Evolutionary conservation across 306 rosid genomes (phyloP).

Genomic region (Sesbania bispinosa): DNA sequence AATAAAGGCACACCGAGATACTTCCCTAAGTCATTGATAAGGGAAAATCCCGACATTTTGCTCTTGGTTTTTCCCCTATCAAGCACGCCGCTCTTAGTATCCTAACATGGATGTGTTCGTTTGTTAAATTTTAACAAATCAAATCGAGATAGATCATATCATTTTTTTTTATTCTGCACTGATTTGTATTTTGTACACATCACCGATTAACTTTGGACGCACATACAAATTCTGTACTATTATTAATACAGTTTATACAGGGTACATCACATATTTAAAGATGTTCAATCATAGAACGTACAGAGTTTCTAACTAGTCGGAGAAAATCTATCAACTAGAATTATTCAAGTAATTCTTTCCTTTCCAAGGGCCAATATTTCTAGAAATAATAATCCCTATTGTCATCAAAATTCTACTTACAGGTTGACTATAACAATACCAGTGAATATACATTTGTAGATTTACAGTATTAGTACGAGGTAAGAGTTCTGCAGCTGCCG

Average conservation of each 20-base stretch:
- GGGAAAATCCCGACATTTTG: too few relatives aligned
- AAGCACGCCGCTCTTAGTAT: too few relatives aligned
- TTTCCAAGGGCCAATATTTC: not conserved
- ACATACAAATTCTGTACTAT: not conserved
- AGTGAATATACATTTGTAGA: slow-evolving; percentile 25
- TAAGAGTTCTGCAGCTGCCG: slow-evolving; percentile 1
- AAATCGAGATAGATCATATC: too few relatives aligned
- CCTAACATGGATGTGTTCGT: too few relatives aligned
- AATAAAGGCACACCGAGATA: too few relatives aligned
- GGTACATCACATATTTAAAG: not conserved
- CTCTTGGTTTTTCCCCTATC: too few relatives aligned
- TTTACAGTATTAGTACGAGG: slow-evolving; percentile 13
- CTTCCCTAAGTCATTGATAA: too few relatives aligned
- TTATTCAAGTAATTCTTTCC: slow-evolving; percentile 11
- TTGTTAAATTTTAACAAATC: too few relatives aligned
- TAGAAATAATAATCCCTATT: slow-evolving; percentile 7
- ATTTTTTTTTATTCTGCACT: not conserved
- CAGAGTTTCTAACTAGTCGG: not conserved
- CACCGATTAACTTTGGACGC: too few relatives aligned
- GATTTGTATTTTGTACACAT: not conserved
- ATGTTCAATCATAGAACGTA: not conserved
- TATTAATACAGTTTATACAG: not conserved
- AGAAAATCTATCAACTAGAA: not conserved
- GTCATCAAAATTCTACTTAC: slow-evolving; percentile 42
- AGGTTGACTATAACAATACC: slow-evolving; percentile 13